These are phyloP conservation scores for Mucor irregularis DNA, from an alignment of 371 early-diverging fungal species.

Conservation along the genomic window DNA sequence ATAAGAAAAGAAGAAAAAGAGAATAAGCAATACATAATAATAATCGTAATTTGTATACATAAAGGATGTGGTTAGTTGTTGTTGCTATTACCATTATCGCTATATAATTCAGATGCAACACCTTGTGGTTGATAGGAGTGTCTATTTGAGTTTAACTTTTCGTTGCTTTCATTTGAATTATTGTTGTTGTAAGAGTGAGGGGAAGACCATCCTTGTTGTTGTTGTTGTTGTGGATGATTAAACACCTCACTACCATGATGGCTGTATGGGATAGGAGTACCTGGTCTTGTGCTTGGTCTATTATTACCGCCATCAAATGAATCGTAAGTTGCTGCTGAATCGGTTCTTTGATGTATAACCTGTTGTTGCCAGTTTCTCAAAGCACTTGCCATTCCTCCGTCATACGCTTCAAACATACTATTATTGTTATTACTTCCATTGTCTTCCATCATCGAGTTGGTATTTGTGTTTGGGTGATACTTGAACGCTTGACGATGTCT, in stretches of 20 bases:
- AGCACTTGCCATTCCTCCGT: constrained; percentile 14
- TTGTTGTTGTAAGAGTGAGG: neutral
- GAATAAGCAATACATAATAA: too few relatives aligned
- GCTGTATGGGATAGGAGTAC: constrained; percentile 9
- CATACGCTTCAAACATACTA: constrained; percentile 10
- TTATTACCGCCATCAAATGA: constrained; percentile 6
- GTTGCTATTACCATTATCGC: too few relatives aligned
- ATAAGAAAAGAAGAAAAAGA: too few relatives aligned
- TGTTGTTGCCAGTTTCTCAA: constrained; percentile 23
- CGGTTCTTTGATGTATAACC: constrained; percentile 16
- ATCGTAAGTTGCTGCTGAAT: constrained; percentile 18
- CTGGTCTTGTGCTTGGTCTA: constrained; percentile 2
- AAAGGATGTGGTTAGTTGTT: too few relatives aligned
- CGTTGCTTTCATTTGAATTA: too few relatives aligned
- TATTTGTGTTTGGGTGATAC: constrained; percentile 5
- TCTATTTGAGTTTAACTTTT: too few relatives aligned
- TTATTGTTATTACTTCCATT: neutral
- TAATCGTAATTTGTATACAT: too few relatives aligned
- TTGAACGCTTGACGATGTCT: constrained; percentile 8
- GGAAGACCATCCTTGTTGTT: neutral
- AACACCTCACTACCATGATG: neutral
- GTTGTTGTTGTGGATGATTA: neutral
- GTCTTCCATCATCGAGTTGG: neutral
- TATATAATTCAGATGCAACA: neutral
- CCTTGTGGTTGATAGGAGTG: too few relatives aligned